A percentile compares a stretch with the other conserved stretches of the same genome.
Conservation (phyloP, 192 early-diverging fungal genomes). For the Coemansia sp. region DNA sequence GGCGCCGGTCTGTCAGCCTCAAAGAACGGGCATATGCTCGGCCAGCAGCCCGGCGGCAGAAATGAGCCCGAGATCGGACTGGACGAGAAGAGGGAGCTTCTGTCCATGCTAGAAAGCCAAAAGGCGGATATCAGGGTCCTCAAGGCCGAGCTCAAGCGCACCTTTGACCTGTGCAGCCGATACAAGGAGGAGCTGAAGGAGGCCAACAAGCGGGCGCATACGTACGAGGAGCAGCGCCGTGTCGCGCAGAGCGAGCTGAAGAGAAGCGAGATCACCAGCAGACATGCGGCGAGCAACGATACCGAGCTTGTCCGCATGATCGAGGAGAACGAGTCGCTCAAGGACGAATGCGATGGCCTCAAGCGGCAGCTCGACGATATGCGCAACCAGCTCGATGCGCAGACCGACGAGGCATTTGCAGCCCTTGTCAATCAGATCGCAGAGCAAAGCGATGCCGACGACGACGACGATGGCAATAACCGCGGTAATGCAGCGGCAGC, state of each 20-base stretch:
- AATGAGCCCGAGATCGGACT: not conserved
- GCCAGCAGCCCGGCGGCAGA: not conserved
- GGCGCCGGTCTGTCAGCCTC: not conserved
- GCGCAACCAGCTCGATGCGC: constrained; percentile 12
- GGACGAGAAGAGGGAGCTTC: constrained; percentile 13
- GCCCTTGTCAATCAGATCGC: constrained; percentile 17
- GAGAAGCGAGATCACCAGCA: constrained; percentile 15
- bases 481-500: too few species aligned
- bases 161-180: not conserved
- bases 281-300: constrained; percentile 12
- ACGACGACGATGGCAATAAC: too few species aligned
- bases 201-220: constrained; percentile 19
- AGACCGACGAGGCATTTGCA: constrained; percentile 20
- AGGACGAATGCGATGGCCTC: constrained; percentile 34
- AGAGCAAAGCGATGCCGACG: constrained; percentile 11
- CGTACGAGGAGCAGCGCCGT: constrained; percentile 37
- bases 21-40: not conserved
- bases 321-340: constrained; percentile 31
- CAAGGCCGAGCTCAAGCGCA: constrained; percentile 6
- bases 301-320: constrained; percentile 23
- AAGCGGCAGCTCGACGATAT: constrained; percentile 26
- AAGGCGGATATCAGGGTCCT: constrained; percentile 12
- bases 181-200: constrained; percentile 10
- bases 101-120: constrained; percentile 13
- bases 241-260: constrained; percentile 34